Evolutionary conservation across 495 filamentous ascomycete species (phyloP).

Genomic region (Penicillium coffeae): DNA sequence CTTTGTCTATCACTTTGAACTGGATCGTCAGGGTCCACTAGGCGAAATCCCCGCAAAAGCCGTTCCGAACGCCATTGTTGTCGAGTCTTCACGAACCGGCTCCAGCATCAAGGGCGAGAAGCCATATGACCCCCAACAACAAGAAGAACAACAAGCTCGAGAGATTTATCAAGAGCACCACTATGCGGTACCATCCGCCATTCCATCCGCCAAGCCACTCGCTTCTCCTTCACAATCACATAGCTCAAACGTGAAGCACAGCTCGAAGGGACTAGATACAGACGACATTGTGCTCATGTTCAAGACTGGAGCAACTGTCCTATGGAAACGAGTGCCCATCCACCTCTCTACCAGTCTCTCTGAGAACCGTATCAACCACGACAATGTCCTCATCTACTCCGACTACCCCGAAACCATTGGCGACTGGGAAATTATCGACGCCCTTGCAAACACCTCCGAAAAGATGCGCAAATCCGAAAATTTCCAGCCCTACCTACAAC

Average conservation of each 20-base stretch:
- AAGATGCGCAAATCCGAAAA: constrained; percentile 11
- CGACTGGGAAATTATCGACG: constrained; percentile 30
- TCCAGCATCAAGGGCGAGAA: too few species aligned
- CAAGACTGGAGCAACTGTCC: constrained; percentile 36
- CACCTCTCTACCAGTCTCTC: constrained; percentile 22
- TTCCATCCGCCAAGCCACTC: constrained; percentile 32
- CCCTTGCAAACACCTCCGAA: constrained; percentile 26
- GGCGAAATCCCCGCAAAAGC: constrained; percentile 5
- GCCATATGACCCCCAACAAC: not conserved
- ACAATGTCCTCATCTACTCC: constrained; percentile 32
- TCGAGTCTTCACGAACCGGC: not conserved
- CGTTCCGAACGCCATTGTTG: constrained; percentile 5
- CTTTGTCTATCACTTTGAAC: constrained; percentile 24
- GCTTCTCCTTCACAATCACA: not conserved
- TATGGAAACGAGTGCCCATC: constrained; percentile 34
- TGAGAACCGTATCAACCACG: constrained; percentile 17
- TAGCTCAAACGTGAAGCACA: not conserved
- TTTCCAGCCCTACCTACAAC: constrained; percentile 18
- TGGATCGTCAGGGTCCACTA: constrained; percentile 13
- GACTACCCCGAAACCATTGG: constrained; percentile 34
- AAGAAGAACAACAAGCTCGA: not conserved
- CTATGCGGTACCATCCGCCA: constrained; percentile 6
- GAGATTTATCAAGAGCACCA: not conserved
- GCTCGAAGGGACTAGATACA: constrained; percentile 29
- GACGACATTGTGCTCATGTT: constrained; percentile 35